Evolutionary conservation across 2,329 filamentous ascomycete genomes (phyloP), one percentile per base, ranked within the genome.

Genomic region (Coniosporium tulheliwenetii): DNA sequence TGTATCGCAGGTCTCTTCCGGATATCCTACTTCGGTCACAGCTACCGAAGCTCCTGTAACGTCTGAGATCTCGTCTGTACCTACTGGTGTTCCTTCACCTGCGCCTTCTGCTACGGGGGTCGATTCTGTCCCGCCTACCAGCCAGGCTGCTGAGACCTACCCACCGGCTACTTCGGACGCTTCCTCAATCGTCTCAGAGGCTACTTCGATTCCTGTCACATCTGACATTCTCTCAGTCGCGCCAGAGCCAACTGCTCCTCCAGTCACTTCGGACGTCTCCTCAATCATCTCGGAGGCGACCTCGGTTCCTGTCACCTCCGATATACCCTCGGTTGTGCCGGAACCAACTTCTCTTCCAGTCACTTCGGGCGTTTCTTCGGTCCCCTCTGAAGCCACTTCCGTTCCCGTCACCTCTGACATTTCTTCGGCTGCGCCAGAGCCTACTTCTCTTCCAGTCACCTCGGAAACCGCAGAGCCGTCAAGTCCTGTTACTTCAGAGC

Each of bases 221-320:
- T 13, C 36, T 37, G 36, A 29, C 5, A 29, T 37, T 10, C 32
- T 8, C 12, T 35, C 32, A n/a, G 32, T n/a, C 32, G 32, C 12
- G 32, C 12, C 14, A 35, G 12, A n/a, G 14, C 12, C 12, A 15
- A 35, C 32, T 35, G 31, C 39, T 13, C 38, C 40, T 9, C 31
- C 39, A 14, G 38, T 44, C 41, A 43, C 34, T 30, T 29, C 40
- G 13, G 39, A 36, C 35, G 43, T 38, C 10, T 41, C 43, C 12
- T 43, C 36, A n/a, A 39, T 35, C 15, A 39, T 26, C 13, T 42
- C 41, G 7, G 33, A 38, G 12, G 35, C 45, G 16, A 45, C 45
- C 2, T 43, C 44, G 3, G 38, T 48, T 29, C 47, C 47, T 19
- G 42, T 48, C 8, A 45, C 47, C 8, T 49, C 49, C 0, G 47